Base-by-base conservation (phyloP, 352 stramenopile species). In the Phytophthora pini region DNA sequence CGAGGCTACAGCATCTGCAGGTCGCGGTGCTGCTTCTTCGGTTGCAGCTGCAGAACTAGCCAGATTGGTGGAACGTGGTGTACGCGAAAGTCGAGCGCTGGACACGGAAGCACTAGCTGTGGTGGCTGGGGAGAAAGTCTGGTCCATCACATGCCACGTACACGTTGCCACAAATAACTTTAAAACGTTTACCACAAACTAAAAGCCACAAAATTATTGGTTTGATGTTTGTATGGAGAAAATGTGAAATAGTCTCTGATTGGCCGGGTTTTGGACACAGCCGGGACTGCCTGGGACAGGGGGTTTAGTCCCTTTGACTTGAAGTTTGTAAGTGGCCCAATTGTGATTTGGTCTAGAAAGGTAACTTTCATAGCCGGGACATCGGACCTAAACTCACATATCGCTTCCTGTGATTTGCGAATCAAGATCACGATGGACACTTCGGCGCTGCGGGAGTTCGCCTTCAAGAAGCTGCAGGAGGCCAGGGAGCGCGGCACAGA, bases 61-160 rank as follows among this genome's bases (percentile, higher is more conserved):
- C 43, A 77, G 93, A 34, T 86, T 98, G 17, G 77, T 98, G 48
- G 95, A 98, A 74, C 87, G 93, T 17, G 93, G 92, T 34, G 82
- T 98, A 41, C 82, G 96, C 43, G 88, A 97, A 47, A 95, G 92
- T 59, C 88, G 92, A 10, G 92, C 94, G 8, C 81, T 99, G 9
- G 96, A 99, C 79, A 96, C 90, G 5, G 96, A 99, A 75, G 95
- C 94, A 36, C 82, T 99, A 44, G 97, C 92, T 43, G 89, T 99
- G 34, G 74, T 97, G 32, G 82, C 89, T n/a, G 95, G 94, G 36
- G 81, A 95, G 51, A 98, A 97, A 78, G 96, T 94, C 24, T 99
- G 96, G 96, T 79, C 90, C 38, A 90, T 99, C 48, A 91, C 85
- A 36, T 93, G 97, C 61, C 79, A 94, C 56, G 78, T 99, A 24